A percentile compares a stretch with the other conserved stretches of the same genome.
These are phyloP conservation scores for Colletotrichum graminicola DNA, from an alignment of 2,329 filamentous ascomycete species.

Conservation along the genomic window DNA sequence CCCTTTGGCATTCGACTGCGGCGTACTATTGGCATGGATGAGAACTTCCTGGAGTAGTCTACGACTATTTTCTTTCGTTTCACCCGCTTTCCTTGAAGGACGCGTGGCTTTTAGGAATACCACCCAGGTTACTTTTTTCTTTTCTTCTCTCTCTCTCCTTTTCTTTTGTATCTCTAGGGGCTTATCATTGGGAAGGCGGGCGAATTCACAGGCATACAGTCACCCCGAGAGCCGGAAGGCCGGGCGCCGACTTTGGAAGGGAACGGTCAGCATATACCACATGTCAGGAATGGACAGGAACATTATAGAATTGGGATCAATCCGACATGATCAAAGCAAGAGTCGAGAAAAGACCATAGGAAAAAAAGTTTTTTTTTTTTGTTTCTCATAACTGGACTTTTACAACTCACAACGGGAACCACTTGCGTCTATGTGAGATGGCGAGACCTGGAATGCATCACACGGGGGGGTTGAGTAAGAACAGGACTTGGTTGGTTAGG, in stretches of 20 bases:
- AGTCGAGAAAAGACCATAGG: slow-evolving; percentile 42
- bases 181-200: slow-evolving; percentile 34
- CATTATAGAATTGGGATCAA: slow-evolving; percentile 42
- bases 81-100: slow-evolving; percentile 41
- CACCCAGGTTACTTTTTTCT: slow-evolving; percentile 5
- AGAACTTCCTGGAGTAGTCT: slow-evolving; percentile 42
- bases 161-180: slow-evolving; percentile 25
- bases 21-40: slow-evolving; percentile 40
- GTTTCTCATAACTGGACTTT: slow-evolving; percentile 16
- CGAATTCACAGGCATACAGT: slow-evolving; percentile 39
- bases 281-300: slow-evolving; percentile 37
- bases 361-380: slow-evolving; percentile 41
- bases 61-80: slow-evolving; percentile 41
- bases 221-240: slow-evolving; percentile 38
- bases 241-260: slow-evolving; percentile 38
- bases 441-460: neutral
- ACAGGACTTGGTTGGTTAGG: neutral
- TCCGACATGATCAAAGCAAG: slow-evolving; percentile 40
- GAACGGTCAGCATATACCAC: slow-evolving; percentile 40
- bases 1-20: slow-evolving; percentile 42
- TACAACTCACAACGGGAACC: slow-evolving; percentile 6
- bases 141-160: neutral
- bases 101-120: slow-evolving; percentile 35
- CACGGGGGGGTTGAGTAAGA: neutral
- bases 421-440: neutral